Evolutionary conservation across 179 eudicot species (phyloP).

Genomic region (Heliamphora pulchella): DNA sequence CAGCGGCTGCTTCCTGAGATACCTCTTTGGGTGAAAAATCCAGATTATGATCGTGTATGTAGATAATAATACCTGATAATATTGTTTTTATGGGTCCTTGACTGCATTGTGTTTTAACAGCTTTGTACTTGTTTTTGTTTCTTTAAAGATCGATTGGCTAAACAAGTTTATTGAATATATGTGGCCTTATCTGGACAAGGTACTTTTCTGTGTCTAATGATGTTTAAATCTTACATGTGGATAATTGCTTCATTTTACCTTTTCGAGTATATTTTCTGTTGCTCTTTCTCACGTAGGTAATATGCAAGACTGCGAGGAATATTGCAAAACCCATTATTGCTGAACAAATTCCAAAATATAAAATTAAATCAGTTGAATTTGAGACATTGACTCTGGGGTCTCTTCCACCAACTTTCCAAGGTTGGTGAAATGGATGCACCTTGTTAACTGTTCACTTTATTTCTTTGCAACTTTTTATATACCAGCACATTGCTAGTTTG

Average conservation of each 20-base stretch:
- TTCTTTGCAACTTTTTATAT: not conserved
- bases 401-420: conserved; percentile 75
- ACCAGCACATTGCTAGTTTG: not conserved
- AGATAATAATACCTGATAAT: conserved; percentile 13
- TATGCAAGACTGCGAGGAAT: conserved; percentile 64
- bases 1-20: conserved; percentile 43
- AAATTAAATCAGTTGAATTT: conserved; percentile 66
- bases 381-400: conserved; percentile 61
- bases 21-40: conserved; percentile 85
- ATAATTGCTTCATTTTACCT: not conserved
- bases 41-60: conserved; percentile 48
- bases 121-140: conserved; percentile 13
- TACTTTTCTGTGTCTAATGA: conserved; percentile 17
- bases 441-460: not conserved
- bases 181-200: conserved; percentile 90
- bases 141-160: conserved; percentile 67
- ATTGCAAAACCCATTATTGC: conserved; percentile 45
- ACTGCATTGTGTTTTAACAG: conserved; percentile 2
- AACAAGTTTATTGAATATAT: conserved; percentile 50
- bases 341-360: conserved; percentile 43
- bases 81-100: conserved; percentile 6
- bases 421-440: conserved; percentile 25
- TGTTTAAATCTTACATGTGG: conserved; percentile 1
- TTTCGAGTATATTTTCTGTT: conserved; percentile 12
- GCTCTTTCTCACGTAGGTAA: conserved; percentile 37